These are phyloP conservation scores for Centella asiatica DNA, from an alignment of 129 eudicot genomes.

Conservation along the genomic window DNA sequence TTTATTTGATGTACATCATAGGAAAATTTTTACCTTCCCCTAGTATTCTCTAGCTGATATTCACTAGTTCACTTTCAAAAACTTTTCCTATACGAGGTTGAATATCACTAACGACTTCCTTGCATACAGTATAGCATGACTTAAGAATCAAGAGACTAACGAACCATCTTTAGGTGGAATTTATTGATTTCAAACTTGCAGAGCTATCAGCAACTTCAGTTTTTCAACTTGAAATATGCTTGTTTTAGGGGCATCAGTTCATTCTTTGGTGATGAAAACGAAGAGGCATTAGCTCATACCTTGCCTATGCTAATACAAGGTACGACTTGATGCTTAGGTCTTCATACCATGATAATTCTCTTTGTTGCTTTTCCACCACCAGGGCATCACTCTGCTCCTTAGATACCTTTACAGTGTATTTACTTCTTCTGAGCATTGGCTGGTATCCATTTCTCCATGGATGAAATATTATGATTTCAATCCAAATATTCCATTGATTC, in stretches of 20 bases:
- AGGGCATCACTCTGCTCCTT: no score
- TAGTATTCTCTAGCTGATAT: no score
- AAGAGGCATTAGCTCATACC: slow-evolving; percentile 1
- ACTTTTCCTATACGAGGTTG: no score
- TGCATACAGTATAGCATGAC: no score
- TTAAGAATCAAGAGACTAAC: slow-evolving; percentile 5
- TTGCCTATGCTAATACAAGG: not conserved
- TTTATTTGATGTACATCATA: no score
- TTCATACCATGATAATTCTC: not conserved
- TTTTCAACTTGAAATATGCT: not conserved
- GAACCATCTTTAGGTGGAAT: slow-evolving; percentile 13
- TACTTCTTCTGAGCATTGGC: no score
- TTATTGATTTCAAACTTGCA: not conserved
- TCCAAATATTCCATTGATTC: no score
- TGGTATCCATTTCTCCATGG: no score
- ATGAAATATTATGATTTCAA: no score
- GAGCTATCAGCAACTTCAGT: not conserved
- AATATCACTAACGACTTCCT: no score
- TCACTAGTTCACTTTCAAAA: no score
- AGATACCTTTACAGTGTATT: not conserved
- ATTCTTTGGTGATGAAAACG: slow-evolving; percentile 1
- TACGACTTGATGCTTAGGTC: not conserved
- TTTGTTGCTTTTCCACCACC: not conserved
- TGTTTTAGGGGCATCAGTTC: not conserved
- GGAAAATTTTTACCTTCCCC: no score